These are phyloP conservation scores for Rhododendron griersonianum DNA, from an alignment of 148 eudicot genomes.

Conservation along the genomic window DNA sequence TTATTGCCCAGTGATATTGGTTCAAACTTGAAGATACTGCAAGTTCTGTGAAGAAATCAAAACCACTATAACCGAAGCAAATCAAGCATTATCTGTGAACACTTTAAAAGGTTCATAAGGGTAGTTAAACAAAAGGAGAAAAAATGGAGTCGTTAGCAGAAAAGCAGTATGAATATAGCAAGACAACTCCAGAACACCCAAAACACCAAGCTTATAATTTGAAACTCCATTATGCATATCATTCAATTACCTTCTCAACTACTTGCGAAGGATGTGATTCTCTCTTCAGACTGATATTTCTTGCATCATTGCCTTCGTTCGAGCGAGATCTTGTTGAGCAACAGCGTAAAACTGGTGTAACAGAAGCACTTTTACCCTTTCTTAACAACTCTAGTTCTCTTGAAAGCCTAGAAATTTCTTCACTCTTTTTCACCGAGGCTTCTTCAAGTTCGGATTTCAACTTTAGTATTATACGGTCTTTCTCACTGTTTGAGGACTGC, in stretches of 20 bases:
- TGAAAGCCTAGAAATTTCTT: constrained; percentile 33
- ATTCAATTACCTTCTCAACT: constrained; percentile 20
- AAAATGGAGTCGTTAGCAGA: not conserved
- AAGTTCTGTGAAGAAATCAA: not conserved
- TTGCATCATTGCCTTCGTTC: constrained; percentile 1
- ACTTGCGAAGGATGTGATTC: constrained; percentile 22
- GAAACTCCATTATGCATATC: not conserved
- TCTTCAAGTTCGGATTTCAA: constrained; percentile 38
- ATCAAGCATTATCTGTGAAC: not conserved
- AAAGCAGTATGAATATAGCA: not conserved
- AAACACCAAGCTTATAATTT: not conserved
- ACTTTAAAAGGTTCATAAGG: not conserved
- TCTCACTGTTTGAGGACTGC: constrained; percentile 43
- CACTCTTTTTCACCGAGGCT: constrained; percentile 31
- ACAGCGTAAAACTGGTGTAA: constrained; percentile 34
- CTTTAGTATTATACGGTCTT: constrained; percentile 31
- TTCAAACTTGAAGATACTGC: not conserved
- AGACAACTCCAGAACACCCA: not conserved
- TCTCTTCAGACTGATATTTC: constrained; percentile 20
- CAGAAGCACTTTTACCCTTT: constrained; percentile 22
- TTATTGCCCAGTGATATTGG: not conserved
- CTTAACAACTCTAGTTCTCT: constrained; percentile 39
- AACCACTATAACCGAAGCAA: not conserved
- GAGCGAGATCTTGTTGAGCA: constrained; percentile 24
- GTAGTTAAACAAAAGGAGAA: not conserved